A percentile compares a stretch with the other conserved stretches of the same genome.
Conservation (phyloP, 352 stramenopile genomes). For the Stephanocyclus meneghinianus region DNA sequence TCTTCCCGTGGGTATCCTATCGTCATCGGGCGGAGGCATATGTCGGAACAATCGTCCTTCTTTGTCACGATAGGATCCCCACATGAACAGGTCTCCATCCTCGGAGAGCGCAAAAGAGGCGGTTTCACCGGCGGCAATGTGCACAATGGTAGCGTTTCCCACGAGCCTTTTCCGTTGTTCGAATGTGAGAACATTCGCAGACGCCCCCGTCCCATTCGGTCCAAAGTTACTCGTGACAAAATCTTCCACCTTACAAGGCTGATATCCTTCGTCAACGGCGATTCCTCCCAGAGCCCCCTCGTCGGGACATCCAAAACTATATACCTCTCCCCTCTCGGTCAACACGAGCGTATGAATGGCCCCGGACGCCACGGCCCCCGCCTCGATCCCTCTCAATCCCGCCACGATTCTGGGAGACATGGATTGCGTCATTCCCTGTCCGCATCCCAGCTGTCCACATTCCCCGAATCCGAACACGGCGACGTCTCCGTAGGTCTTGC, state of each 20-base stretch:
- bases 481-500: constrained; percentile 37
- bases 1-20: constrained; percentile 79
- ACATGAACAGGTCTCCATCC: constrained; percentile 90
- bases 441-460: constrained; percentile 89
- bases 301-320: constrained; percentile 94
- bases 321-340: constrained; percentile 87
- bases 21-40: constrained; percentile 48
- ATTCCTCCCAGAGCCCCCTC: constrained; percentile 88
- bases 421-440: constrained; percentile 82
- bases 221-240: constrained; percentile 26
- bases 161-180: background rate
- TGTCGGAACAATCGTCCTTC: constrained; percentile 92
- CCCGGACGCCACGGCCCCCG: constrained; percentile 86
- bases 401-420: constrained; percentile 50
- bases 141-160: constrained; percentile 49
- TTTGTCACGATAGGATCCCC: constrained; percentile 95
- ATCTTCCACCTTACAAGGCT: constrained; percentile 24
- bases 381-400: constrained; percentile 34
- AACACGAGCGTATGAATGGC: constrained; percentile 90
- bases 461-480: constrained; percentile 88
- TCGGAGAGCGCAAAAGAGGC: constrained; percentile 90
- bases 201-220: constrained; percentile 4
- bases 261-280: constrained; percentile 81
- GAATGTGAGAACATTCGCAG: background rate
- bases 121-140: constrained; percentile 90